phyloP scores from a whole-genome alignment of 2,329 filamentous ascomycete genomes.

The Fusarium falciforme region DNA sequence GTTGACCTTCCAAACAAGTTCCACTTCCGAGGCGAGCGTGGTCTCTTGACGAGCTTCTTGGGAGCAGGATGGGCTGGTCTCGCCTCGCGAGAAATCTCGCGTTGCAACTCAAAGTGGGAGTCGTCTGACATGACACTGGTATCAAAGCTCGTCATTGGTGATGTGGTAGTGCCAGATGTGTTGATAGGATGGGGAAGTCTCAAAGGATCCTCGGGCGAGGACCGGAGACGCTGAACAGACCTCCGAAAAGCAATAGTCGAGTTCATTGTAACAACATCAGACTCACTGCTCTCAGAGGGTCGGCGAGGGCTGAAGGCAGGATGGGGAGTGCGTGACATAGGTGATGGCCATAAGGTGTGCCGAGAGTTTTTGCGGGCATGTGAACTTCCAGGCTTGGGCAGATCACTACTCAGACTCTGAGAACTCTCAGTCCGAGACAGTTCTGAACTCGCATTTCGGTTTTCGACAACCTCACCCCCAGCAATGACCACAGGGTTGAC shows the following conservation, averaged over 20 bases:
- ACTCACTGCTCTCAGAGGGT: constrained; percentile 68
- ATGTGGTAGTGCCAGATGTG: constrained; percentile 54
- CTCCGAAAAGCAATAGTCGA: constrained; percentile 66
- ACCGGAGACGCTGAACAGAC: constrained; percentile 64
- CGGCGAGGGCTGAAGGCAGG: constrained; percentile 47
- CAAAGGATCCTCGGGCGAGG: constrained; percentile 57
- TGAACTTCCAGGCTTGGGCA: constrained; percentile 53
- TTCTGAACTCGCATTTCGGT: constrained; percentile 65
- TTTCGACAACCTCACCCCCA: constrained; percentile 71
- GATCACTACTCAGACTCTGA: constrained; percentile 56
- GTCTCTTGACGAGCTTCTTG: constrained; percentile 67
- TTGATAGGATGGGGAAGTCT: constrained; percentile 66
- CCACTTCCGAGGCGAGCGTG: constrained; percentile 70
- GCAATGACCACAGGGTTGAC: constrained; percentile 75
- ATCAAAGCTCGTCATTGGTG: constrained; percentile 67
- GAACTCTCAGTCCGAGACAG: constrained; percentile 62
- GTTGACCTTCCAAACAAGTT: constrained; percentile 69
- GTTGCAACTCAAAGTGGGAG: constrained; percentile 57
- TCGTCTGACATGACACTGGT: constrained; percentile 69
- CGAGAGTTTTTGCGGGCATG: constrained; percentile 56
- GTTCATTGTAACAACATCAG: constrained; percentile 60
- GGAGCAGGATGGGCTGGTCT: constrained; percentile 47
- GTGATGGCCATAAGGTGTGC: constrained; percentile 65
- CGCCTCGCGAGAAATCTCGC: constrained; percentile 49
- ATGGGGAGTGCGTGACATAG: constrained; percentile 55